Base-by-base conservation (phyloP, 495 filamentous ascomycete species). In the Lepidopterella palustris region DNA sequence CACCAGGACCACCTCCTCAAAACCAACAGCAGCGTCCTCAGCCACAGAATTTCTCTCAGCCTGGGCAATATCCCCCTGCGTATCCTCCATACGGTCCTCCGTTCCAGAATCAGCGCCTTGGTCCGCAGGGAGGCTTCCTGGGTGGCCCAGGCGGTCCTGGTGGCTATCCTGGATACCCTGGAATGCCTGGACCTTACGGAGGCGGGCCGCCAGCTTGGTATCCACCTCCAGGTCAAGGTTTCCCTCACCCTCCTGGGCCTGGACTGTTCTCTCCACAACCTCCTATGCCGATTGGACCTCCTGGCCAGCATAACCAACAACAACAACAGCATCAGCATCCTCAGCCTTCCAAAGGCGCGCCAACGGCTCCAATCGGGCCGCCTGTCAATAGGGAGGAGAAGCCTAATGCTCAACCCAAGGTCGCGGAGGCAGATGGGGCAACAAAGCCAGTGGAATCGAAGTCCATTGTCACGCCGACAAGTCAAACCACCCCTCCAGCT, bases 141-240 rank as follows among this genome's bases (percentile, higher is more conserved):
- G 70, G 72, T 47, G 47, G 47, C 6, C 47, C 47, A 1, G 47
- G 47, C 40, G 69, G 71, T 58, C 81, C 81, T 55, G 70, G 72
- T 47, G 69, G 65, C 0, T 68, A 69, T 20, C 72, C 63, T 31
- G 80, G 79, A 8, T 86, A 81, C 61, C 79, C 79, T 31, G 80
- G 79, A 39, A 80, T 82, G 74, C 82, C 80, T 26, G 65, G 58
- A 3, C 47, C 48, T 29, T 64, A 61, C 57, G 69, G 65, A 27
- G 84, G 84, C 53, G 78, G 81, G 47, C 87, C 83, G 10, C 84
- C 81, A 42, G 87, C 84, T 20, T 95, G 90, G 90, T 90, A 83
- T 72, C 86, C 84, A 68, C 87, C 81, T 26, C 84, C 88, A 10
- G 85, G 84, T n/a, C 89, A 91, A 71, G 85, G 85, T 8, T 96